These are phyloP conservation scores for Oryza officinalis DNA, from an alignment of 176 grass and related monocot species.

Conservation along the genomic window DNA sequence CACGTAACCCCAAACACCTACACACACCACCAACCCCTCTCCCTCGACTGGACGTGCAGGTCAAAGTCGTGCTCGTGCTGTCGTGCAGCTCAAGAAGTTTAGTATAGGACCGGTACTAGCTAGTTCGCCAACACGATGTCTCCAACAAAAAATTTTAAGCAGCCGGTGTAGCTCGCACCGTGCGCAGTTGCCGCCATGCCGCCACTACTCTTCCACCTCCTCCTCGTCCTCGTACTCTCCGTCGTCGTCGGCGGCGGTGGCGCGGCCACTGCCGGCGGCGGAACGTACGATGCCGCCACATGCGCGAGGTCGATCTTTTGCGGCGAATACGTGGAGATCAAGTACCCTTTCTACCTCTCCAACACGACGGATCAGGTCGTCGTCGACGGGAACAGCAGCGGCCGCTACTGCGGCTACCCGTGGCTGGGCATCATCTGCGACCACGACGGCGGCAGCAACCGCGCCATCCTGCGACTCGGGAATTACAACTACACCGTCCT, in stretches of 20 bases:
- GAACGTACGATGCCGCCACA: background rate
- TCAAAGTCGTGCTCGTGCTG: constrained; percentile 4
- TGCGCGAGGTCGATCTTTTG: background rate
- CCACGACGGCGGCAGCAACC: background rate
- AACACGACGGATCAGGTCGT: background rate
- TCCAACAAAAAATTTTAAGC: background rate
- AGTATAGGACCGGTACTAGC: background rate
- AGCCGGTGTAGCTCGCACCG: background rate
- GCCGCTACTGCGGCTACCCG: constrained; percentile 50
- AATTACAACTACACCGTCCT: constrained; percentile 33
- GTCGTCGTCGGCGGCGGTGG: background rate
- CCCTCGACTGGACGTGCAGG: background rate
- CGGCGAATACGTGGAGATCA: background rate
- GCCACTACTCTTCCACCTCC: background rate
- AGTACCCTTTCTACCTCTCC: constrained; percentile 46
- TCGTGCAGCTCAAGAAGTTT: constrained; percentile 1
- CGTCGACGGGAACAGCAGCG: background rate
- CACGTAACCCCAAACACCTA: background rate
- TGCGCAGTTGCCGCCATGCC: background rate
- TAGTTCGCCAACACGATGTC: background rate
- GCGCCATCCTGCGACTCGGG: constrained; percentile 14
- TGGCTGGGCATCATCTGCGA: constrained; percentile 43
- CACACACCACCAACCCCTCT: background rate
- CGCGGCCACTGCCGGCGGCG: background rate
- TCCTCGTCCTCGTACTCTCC: background rate